Evolutionary conservation across 768 basidiomycete genomes (phyloP), one percentile per base, ranked within the genome.

Genomic region (Rhodocollybia butyracea): DNA sequence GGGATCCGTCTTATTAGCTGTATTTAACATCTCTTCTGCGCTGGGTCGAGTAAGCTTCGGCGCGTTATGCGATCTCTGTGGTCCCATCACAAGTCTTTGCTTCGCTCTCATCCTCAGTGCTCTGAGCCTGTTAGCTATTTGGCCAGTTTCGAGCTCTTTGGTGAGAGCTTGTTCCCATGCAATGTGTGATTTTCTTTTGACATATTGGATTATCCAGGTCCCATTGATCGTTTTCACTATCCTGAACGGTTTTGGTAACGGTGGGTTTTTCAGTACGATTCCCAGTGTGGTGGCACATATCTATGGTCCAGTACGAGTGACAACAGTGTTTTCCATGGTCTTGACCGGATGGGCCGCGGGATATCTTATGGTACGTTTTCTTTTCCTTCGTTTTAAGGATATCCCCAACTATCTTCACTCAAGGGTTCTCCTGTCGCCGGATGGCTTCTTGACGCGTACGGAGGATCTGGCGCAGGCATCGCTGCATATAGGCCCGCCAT

Each of bases 1-100:
- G 29, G 64, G 59, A 21, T 68, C 68, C 3, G 46, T 63, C n/a
- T 65, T 71, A 22, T 64, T 71, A n/a, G 68, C 65, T 2, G 45
- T 64, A n/a, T 72, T 69, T 61, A 70, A 70, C 50, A 60, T 71
- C 42, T 60, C 71, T 29, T 72, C 70, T 22, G 68, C 69, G 1
- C n/a, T 68, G 15, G 70, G 70, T 21, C 70, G 70, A 57, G 31
- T 68, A 7, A 65, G 61, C 32, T 63, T 64, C 52, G 68, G 68
- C 13, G 56, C 61, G 21, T 56, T 70, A n/a, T 60, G 62, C 36
- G 70, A 72, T 36, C 46, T 55, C 29, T 58, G 70, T 32, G 68
- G 70, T 1, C 70, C 70, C 17, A 54, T 70, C 26, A 67, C 57
- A 42, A 63, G 65, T 34, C 60, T 72, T 5, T 59, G 56, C 26